phyloP scores from a whole-genome alignment of 192 early-diverging fungal species.

The Entophlyctis luteolus region DNA sequence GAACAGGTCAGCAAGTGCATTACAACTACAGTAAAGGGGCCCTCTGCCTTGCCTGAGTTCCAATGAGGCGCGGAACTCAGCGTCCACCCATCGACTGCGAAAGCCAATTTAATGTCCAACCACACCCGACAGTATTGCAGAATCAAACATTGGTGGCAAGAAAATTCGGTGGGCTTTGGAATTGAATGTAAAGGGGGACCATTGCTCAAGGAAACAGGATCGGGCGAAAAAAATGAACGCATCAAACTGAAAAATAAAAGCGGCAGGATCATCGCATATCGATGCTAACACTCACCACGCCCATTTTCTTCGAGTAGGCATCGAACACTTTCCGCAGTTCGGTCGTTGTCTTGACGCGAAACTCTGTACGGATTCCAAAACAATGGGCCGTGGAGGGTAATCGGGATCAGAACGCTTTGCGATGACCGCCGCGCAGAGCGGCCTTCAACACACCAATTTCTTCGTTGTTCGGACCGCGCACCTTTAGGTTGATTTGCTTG shows the following conservation, averaged over 20 bases:
- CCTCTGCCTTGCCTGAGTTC: too few relatives aligned
- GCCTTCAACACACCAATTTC: conserved; percentile 54
- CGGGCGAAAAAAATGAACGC: too few relatives aligned
- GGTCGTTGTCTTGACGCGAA: conserved; percentile 91
- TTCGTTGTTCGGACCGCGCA: conserved; percentile 54
- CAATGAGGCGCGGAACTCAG: too few relatives aligned
- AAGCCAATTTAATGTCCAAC: too few relatives aligned
- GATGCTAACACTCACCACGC: conserved; percentile 40
- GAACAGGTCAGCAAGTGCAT: too few relatives aligned
- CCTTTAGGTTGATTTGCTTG: conserved; percentile 75
- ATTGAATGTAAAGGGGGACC: too few relatives aligned
- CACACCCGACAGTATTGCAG: too few relatives aligned
- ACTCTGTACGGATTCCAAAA: conserved; percentile 55
- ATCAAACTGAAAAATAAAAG: too few relatives aligned
- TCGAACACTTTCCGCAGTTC: conserved; percentile 87
- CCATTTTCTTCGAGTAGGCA: conserved; percentile 83
- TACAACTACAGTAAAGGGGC: too few relatives aligned
- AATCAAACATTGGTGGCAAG: too few relatives aligned
- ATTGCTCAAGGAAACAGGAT: not conserved
- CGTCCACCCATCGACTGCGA: too few relatives aligned
- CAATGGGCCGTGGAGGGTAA: not conserved
- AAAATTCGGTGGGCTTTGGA: too few relatives aligned
- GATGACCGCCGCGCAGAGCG: not conserved
- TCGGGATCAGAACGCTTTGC: not conserved
- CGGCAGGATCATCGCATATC: not conserved